Conservation (phyloP, 176 grass and related monocot genomes). For the Oryza officinalis region DNA sequence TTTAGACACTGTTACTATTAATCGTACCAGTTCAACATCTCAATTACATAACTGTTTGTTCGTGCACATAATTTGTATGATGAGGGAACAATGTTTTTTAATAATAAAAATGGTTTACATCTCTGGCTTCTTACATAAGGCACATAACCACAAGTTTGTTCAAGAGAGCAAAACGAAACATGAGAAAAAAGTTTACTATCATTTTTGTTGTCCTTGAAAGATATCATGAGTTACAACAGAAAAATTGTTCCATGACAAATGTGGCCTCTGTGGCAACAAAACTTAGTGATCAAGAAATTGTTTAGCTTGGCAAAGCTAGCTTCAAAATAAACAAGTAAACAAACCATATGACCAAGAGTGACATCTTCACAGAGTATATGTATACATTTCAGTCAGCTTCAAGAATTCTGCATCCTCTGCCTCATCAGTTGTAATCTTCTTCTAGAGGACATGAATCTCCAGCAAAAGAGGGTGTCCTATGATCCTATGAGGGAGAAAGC, state of each 20-base stretch:
- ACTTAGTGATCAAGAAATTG: neutral
- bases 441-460: neutral
- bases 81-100: neutral
- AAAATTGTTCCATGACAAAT: neutral
- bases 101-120: no score
- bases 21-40: neutral
- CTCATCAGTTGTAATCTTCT: neutral
- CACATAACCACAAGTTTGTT: no score
- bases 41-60: neutral
- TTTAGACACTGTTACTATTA: neutral
- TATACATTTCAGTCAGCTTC: neutral
- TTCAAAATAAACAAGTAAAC: neutral
- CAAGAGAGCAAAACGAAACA: no score
- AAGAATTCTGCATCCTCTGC: neutral
- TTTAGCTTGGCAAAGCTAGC: neutral
- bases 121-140: no score
- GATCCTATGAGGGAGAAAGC: slow-evolving; percentile 1
- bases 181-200: neutral
- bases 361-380: neutral
- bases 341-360: neutral
- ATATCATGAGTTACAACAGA: neutral
- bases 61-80: neutral
- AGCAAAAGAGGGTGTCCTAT: slow-evolving; percentile 18
- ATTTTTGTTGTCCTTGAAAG: neutral
- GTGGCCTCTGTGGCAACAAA: neutral